Evolutionary conservation across 805 yeast genomes (phyloP), one percentile per base, ranked within the genome.

Genomic region (Candida cerambycidarum): DNA sequence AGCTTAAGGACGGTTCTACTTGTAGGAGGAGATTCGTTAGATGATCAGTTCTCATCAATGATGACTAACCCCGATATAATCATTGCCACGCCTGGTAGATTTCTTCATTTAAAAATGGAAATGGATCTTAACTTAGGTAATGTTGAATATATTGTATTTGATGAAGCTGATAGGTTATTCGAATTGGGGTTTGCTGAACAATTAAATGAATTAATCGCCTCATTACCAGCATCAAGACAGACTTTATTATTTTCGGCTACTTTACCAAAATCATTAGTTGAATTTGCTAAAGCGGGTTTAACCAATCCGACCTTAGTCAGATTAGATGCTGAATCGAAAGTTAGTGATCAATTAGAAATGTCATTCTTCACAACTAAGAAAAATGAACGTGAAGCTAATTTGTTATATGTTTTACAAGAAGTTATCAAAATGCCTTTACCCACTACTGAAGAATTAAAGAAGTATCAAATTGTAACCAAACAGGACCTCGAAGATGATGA

Each of bases 21-120:
- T 23, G 92, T 95, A 44, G 99, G 99, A 69, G 99, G 99, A 71
- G 99, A 93, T 59, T 87, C 97, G n/a, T 70, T 93, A 56, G 99
- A 93, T 59, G 97, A 92, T 43, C 99, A 93, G 68, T 93, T 93
- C 60, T 74, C 86, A 16, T 80, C 87, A 61, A 88, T 93, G 95
- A 83, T 90, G 86, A 65, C 82, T 43, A 89, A 89, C 57, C 99
- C 99, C 0, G 99, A 93, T 69, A 82, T 95, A 27, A 76, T 93
- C 30, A 83, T 93, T 45, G 98, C 98, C 15, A 93, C 99, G 0
- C 99, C 99, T 0, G 99, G 99, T 62, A 78, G 99, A 64, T 93
- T 93, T 56, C 66, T 92, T 65, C 99, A 93, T 76, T 76, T 93
- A 59, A 88, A 92, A 62, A 90, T 92, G 19, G 99, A 93, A 68